Percentiles rank a stretch among this genome's conserved stretches.
Conservation (phyloP, 2,329 filamentous ascomycete genomes). For the Helicocarpus griseus region DNA sequence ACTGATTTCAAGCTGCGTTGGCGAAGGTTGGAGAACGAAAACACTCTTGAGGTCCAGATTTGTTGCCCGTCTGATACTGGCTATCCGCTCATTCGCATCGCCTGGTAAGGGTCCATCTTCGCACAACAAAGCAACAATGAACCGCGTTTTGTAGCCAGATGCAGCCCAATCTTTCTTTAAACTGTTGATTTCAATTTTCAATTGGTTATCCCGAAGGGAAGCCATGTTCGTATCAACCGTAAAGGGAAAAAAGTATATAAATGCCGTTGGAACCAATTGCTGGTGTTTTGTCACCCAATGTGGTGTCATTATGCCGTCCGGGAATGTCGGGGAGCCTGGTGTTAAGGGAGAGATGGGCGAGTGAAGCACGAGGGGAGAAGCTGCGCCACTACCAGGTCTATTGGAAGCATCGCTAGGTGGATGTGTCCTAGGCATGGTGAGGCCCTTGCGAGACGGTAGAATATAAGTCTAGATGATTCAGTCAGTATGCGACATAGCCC, state of each 20-base stretch:
- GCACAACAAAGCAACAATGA: slow-evolving; percentile 68
- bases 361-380: slow-evolving; percentile 55
- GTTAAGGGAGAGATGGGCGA: slow-evolving; percentile 87
- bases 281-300: slow-evolving; percentile 87
- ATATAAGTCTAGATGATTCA: slow-evolving; percentile 37
- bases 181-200: slow-evolving; percentile 77
- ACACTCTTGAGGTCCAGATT: slow-evolving; percentile 75
- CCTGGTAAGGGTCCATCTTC: slow-evolving; percentile 56
- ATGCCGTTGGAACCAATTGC: slow-evolving; percentile 66
- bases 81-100: slow-evolving; percentile 65
- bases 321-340: slow-evolving; percentile 71
- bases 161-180: slow-evolving; percentile 55
- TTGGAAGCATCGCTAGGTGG: slow-evolving; percentile 28
- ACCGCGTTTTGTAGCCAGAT: slow-evolving; percentile 60
- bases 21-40: slow-evolving; percentile 70
- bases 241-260: slow-evolving; percentile 72
- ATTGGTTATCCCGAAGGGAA: slow-evolving; percentile 71
- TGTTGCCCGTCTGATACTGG: slow-evolving; percentile 68
- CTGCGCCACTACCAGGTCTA: slow-evolving; percentile 31
- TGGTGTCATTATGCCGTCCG: slow-evolving; percentile 76
- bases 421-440: slow-evolving; percentile 41
- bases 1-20: slow-evolving; percentile 60
- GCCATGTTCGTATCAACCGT: slow-evolving; percentile 62
- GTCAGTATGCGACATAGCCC: slow-evolving; percentile 14
- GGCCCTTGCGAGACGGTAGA: slow-evolving; percentile 53